These are phyloP conservation scores for Chaetoscypha palmicola DNA, from an alignment of 2,329 filamentous ascomycete species.

Conservation along the genomic window DNA sequence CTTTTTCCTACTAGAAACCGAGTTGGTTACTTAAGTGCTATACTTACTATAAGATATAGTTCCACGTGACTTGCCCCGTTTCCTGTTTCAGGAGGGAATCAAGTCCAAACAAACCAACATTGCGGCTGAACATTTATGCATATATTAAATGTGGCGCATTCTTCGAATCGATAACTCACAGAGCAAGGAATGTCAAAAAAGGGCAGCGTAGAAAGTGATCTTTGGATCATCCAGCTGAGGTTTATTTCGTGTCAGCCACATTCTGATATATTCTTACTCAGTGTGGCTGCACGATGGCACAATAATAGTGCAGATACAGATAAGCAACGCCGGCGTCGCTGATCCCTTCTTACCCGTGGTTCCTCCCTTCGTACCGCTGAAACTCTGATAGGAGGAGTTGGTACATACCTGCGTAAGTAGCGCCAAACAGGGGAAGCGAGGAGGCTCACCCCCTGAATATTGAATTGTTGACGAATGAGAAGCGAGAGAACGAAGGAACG, in stretches of 20 bases:
- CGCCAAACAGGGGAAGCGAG: neutral
- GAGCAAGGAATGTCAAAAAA: too few relatives aligned
- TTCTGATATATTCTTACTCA: too few relatives aligned
- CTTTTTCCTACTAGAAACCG: too few relatives aligned
- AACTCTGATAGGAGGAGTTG: neutral
- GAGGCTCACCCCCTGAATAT: neutral
- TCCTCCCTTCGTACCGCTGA: neutral
- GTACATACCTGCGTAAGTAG: neutral
- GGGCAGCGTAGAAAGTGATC: too few relatives aligned
- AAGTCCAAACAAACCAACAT: neutral
- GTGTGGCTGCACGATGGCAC: neutral
- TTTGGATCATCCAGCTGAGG: too few relatives aligned
- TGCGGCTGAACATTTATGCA: too few relatives aligned
- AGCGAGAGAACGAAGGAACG: neutral
- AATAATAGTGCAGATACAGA: neutral
- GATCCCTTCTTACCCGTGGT: neutral
- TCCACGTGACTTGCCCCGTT: constrained; percentile 2
- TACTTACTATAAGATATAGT: too few relatives aligned
- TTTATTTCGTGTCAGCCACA: too few relatives aligned
- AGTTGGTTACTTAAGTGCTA: too few relatives aligned
- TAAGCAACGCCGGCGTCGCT: neutral
- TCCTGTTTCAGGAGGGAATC: constrained; percentile 1
- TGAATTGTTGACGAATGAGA: neutral
- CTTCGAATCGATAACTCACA: too few relatives aligned
- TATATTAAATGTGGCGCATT: too few relatives aligned